Evolutionary conservation across 257 asterid genomes (phyloP).

Genomic region (Plantago ovata): DNA sequence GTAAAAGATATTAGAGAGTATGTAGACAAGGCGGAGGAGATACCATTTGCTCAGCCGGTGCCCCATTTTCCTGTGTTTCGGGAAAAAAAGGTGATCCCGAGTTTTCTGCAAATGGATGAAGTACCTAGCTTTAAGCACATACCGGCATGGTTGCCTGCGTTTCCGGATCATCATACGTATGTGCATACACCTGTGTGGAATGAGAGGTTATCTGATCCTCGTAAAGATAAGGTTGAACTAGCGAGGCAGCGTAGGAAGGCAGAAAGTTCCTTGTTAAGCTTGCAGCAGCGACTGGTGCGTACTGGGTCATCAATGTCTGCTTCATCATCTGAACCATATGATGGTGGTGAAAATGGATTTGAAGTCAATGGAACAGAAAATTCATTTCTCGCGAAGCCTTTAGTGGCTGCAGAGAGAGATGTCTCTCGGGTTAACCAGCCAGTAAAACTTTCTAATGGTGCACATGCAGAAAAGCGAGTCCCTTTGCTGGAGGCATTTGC

Average conservation of each 20-base stretch:
- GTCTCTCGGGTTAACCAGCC: slow-evolving; percentile 41
- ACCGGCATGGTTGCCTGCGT: slow-evolving; percentile 94
- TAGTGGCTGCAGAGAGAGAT: slow-evolving; percentile 45
- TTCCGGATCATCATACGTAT: slow-evolving; percentile 96
- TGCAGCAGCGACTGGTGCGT: slow-evolving; percentile 80
- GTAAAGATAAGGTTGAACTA: slow-evolving; percentile 81
- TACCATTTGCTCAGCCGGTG: slow-evolving; percentile 79
- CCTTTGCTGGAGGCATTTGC: slow-evolving; percentile 86
- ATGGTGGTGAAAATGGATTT: slow-evolving; percentile 19
- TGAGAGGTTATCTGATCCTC: slow-evolving; percentile 80
- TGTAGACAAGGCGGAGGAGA: slow-evolving; percentile 62
- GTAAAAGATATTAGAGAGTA: slow-evolving; percentile 52
- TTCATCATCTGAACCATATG: slow-evolving; percentile 36
- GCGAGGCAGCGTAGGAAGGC: slow-evolving; percentile 96
- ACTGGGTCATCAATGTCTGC: slow-evolving; percentile 52
- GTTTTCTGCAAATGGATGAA: slow-evolving; percentile 83
- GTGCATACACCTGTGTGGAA: slow-evolving; percentile 80
- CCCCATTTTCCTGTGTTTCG: slow-evolving; percentile 67
- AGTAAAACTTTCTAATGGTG: slow-evolving; percentile 32
- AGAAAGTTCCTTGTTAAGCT: slow-evolving; percentile 80
- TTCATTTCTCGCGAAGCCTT: slow-evolving; percentile 43
- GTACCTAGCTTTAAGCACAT: slow-evolving; percentile 59
- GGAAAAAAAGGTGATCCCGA: slow-evolving; percentile 53
- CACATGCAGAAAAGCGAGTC: slow-evolving; percentile 28
- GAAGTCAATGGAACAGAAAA: slow-evolving; percentile 33